phyloP scores from a whole-genome alignment of 257 asterid species.

The Solanum medicagineum region DNA sequence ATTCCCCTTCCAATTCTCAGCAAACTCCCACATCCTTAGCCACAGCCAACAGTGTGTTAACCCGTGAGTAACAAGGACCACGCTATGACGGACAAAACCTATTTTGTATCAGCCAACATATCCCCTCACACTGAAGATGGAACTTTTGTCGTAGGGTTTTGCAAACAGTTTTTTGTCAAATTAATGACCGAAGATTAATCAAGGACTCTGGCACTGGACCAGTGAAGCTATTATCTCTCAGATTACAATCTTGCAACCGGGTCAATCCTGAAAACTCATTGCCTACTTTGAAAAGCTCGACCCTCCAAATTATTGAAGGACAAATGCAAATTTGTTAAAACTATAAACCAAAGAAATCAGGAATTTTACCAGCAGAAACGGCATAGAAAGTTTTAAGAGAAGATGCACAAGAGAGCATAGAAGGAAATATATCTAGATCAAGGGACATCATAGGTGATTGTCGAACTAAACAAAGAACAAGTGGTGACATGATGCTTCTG shows the following conservation, averaged over 20 bases:
- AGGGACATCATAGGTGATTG: neutral
- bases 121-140: neutral
- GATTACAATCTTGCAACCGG: neutral
- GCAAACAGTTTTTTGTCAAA: neutral
- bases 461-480: neutral
- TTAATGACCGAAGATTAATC: neutral
- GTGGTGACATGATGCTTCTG: neutral
- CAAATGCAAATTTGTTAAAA: constrained; percentile 20
- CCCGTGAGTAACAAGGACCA: neutral
- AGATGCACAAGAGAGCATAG: neutral
- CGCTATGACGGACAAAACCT: neutral
- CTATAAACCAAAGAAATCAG: constrained; percentile 43
- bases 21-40: neutral
- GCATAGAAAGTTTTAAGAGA: constrained; percentile 42
- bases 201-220: constrained; percentile 7
- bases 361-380: constrained; percentile 35
- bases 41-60: constrained; percentile 1
- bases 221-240: constrained; percentile 3
- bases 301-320: constrained; percentile 54
- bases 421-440: neutral
- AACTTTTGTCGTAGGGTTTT: constrained; percentile 1
- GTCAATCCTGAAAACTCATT: constrained; percentile 3
- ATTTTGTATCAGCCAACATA: neutral
- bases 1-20: constrained; percentile 8
- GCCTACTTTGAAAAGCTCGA: constrained; percentile 6